Evolutionary conservation across 2,329 filamentous ascomycete genomes (phyloP).

Genomic region (Myotisia sp.): DNA sequence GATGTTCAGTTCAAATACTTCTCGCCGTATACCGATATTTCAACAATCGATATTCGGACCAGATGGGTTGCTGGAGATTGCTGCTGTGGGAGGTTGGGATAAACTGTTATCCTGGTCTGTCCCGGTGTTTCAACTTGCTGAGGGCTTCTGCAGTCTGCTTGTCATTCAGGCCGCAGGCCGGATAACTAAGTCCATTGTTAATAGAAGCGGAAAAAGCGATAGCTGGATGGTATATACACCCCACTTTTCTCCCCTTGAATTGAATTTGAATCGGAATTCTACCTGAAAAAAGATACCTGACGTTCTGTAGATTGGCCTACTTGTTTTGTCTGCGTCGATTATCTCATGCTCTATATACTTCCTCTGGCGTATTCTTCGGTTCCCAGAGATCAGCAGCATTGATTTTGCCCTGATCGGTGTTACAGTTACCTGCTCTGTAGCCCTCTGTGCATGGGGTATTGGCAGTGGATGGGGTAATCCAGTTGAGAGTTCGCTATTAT

Average conservation of each 20-base stretch:
- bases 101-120: constrained; percentile 77
- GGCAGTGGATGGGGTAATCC: constrained; percentile 87
- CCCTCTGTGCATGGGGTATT: constrained; percentile 86
- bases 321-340: constrained; percentile 76
- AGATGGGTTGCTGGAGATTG: constrained; percentile 63
- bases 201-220: constrained; percentile 72
- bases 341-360: constrained; percentile 94
- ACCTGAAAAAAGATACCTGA: constrained; percentile 11
- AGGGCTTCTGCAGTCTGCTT: constrained; percentile 90
- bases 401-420: constrained; percentile 88
- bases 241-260: background rate
- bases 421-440: constrained; percentile 80
- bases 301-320: constrained; percentile 56
- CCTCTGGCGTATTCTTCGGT: constrained; percentile 84
- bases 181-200: constrained; percentile 88
- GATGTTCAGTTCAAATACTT: constrained; percentile 50
- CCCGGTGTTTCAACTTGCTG: constrained; percentile 82
- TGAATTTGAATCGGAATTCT: background rate
- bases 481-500: constrained; percentile 85
- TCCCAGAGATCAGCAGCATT: constrained; percentile 82
- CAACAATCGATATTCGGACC: constrained; percentile 88
- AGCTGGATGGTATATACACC: constrained; percentile 70
- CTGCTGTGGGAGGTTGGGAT: constrained; percentile 78
- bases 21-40: no score
- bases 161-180: constrained; percentile 93